Evolutionary conservation across 2,329 filamentous ascomycete species (phyloP).

Genomic region (Leptosphaerulina australis): DNA sequence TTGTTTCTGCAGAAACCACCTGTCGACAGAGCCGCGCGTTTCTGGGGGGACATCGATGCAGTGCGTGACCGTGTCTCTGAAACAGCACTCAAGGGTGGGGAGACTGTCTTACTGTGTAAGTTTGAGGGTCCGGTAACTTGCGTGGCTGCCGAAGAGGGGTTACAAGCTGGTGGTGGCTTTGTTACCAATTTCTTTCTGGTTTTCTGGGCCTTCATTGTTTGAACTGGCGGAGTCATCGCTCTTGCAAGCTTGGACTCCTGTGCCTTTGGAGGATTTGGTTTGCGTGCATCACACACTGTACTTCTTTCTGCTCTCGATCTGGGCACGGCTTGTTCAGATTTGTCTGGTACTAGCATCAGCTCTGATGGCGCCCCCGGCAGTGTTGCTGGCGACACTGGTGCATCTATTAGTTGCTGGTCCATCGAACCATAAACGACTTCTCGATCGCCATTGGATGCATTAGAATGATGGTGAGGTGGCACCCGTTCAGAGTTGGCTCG

Average conservation of each 20-base stretch:
- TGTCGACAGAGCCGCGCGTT: constrained; percentile 28
- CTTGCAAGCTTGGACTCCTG: not conserved
- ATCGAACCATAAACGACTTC: constrained; percentile 36
- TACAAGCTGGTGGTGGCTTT: constrained; percentile 1
- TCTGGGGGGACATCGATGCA: constrained; percentile 21
- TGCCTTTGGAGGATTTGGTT: not conserved
- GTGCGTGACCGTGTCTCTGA: constrained; percentile 17
- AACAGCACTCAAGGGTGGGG: constrained; percentile 13
- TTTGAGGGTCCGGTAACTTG: constrained; percentile 1
- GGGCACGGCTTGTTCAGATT: not conserved
- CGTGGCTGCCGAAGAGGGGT: constrained; percentile 5
- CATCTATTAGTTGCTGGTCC: constrained; percentile 36
- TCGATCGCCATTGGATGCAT: constrained; percentile 32
- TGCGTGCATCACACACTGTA: not conserved
- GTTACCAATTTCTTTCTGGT: constrained; percentile 5
- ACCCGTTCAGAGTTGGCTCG: too few relatives aligned
- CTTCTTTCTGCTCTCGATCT: not conserved
- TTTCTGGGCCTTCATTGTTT: not conserved
- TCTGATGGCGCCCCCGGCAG: not conserved
- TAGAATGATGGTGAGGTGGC: constrained; percentile 15
- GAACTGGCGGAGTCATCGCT: not conserved
- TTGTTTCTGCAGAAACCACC: constrained; percentile 38
- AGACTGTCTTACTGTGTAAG: constrained; percentile 4
- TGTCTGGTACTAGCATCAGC: not conserved
- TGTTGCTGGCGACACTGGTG: constrained; percentile 18